phyloP scores from a whole-genome alignment of 139 green algal genomes.

The Chlorella sorokiniana region DNA sequence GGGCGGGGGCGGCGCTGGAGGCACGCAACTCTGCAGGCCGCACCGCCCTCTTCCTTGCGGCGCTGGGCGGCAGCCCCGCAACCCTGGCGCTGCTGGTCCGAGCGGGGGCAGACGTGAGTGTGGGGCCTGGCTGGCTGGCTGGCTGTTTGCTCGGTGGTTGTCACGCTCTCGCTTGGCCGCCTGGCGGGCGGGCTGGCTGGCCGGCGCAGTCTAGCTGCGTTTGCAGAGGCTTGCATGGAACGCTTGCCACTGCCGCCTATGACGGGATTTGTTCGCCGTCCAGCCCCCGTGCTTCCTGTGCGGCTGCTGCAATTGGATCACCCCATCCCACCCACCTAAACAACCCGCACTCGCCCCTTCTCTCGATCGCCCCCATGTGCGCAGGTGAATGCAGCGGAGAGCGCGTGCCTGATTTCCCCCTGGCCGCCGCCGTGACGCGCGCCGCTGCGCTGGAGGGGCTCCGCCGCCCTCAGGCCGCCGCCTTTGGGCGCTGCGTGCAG shows the following conservation, averaged over 20 bases:
- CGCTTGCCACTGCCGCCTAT: neutral
- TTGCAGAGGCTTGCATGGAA: neutral
- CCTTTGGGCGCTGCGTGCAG: neutral
- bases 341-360: neutral
- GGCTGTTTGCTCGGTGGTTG: no score
- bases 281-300: neutral
- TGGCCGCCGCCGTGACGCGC: neutral
- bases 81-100: neutral
- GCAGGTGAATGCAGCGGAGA: constrained; percentile 12
- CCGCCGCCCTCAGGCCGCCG: neutral
- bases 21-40: neutral
- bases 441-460: neutral
- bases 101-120: neutral
- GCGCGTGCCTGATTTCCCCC: neutral
- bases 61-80: neutral
- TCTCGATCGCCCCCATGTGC: neutral
- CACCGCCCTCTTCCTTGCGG: constrained; percentile 13
- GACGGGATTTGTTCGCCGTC: neutral
- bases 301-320: neutral
- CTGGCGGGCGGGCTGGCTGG: neutral
- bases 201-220: no score
- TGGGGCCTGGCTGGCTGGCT: neutral
- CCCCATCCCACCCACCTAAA: no score
- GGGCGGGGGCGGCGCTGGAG: neutral
- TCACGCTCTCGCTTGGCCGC: neutral